Evolutionary conservation across 805 yeast genomes (phyloP), one percentile per base, ranked within the genome.

Genomic region (Limtongia smithiae): DNA sequence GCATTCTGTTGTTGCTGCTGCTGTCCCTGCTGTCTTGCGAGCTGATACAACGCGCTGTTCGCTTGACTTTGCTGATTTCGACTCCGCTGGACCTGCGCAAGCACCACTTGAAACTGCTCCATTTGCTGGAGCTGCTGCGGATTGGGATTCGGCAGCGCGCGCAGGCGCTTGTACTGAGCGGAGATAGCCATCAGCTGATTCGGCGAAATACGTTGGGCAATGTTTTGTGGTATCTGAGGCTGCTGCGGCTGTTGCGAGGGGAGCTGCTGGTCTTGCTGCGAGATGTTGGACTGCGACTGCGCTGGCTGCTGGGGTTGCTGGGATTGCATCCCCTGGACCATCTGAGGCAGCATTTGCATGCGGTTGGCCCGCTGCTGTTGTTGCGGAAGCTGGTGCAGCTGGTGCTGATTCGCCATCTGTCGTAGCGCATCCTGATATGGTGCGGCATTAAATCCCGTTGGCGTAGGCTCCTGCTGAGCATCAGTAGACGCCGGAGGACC

Each of bases 401-500:
- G 49, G 32, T 51, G 55, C 35, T 45, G 50, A 8, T 46, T 34
- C 53, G 51, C 51, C n/a, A 48, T 28, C 36, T 54, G 58, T 20
- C 55, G 41, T 17, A 54, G 37, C 3, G 52, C 56, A 21, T 46
- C 46, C 38, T 44, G 51, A 30, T 54, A 54, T 4, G 46, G 28
- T 14, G 38, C 50, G 17, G 58, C 34, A 36, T 33, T 46, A 31
- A 31, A 46, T 18, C 31, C 35, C 27, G 35, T 36, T 28, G 34
- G 44, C 27, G 17, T 8, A n/a, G 4, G 6, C 6, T 20, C 3
- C 31, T 33, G 28, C 27, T 32, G 27, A 35, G 17, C 27, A 28
- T 30, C 17, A 25, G 42, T 15, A 21, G 41, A 11, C 31, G 46
- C 25, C 35, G 42, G 18, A 18, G 18, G 2, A 12, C 18, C 18